Evolutionary conservation across 1,139 yeast species (phyloP).

Genomic region (Yamadazyma conglobata): DNA sequence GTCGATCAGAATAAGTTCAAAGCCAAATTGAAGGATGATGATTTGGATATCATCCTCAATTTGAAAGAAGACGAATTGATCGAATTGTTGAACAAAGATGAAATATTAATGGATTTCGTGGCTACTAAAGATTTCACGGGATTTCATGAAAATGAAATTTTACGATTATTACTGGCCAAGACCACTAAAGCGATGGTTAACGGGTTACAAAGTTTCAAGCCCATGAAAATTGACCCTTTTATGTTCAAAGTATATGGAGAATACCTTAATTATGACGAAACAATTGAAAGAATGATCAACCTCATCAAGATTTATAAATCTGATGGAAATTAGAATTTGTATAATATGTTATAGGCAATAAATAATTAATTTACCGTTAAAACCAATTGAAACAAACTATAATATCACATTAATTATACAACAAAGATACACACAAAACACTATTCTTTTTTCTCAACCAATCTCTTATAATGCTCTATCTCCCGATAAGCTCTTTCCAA

Average conservation of each 20-base stretch:
- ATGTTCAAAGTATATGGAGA: slow-evolving; percentile 26
- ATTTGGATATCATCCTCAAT: slow-evolving; percentile 19
- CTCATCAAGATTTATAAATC: slow-evolving; percentile 13
- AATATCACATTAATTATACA: neutral
- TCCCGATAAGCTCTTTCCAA: slow-evolving; percentile 88
- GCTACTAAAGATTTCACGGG: slow-evolving; percentile 29
- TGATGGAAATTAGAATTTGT: slow-evolving; percentile 1
- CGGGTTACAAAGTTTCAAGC: slow-evolving; percentile 27
- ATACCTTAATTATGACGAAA: slow-evolving; percentile 24
- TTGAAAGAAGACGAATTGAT: slow-evolving; percentile 24
- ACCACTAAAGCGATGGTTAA: slow-evolving; percentile 24
- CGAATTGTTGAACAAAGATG: slow-evolving; percentile 30
- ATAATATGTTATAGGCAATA: slow-evolving; percentile 1
- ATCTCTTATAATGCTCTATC: slow-evolving; percentile 74
- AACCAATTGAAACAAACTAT: too few relatives aligned
- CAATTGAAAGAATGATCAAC: slow-evolving; percentile 20
- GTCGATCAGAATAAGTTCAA: slow-evolving; percentile 9
- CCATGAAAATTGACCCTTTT: slow-evolving; percentile 36
- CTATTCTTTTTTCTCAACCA: slow-evolving; percentile 22
- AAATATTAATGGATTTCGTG: slow-evolving; percentile 28
- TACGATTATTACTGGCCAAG: slow-evolving; percentile 29
- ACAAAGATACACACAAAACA: slow-evolving; percentile 1
- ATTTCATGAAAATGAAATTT: slow-evolving; percentile 36
- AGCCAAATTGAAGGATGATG: slow-evolving; percentile 17
- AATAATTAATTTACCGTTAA: neutral